Evolutionary conservation across 1,139 yeast genomes (phyloP), one percentile per base, ranked within the genome.

Genomic region (Entelexis paramagnoliae): DNA sequence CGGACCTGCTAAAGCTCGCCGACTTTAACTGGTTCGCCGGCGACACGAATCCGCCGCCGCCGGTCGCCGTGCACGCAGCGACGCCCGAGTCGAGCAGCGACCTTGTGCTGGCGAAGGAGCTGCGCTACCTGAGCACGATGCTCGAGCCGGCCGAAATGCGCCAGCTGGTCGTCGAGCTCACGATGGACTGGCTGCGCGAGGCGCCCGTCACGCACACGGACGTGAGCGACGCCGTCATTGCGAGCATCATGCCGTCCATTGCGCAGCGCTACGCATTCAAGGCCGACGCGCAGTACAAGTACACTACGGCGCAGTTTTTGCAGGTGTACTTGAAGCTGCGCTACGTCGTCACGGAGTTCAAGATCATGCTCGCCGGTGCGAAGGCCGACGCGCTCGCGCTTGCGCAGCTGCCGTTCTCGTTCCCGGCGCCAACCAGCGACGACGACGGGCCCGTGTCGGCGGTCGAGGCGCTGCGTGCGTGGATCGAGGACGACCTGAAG

Each of bases 221-320:
- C 43, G 49, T 59, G 46, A 55, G 59, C 53, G 61, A 59, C 39
- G 51, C 52, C 36, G 58, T 58, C 24, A 51, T 56, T 13, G 57
- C 56, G 32, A 46, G 57, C 42, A 51, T 58, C 14, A 51, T 49
- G 32, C 60, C 59, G 22, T 53, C 59, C 14, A 51, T 52, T 20
- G 59, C 58, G 11, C 54, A 54, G 41, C 46, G 50, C 16, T 49
- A 51, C 16, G 55, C 58, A 11, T 51, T 56, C 39, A 50, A 48
- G 50, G 56, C 58, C 14, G 60, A 58, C 39, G 59, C 60, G 10
- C 54, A 54, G 50, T 57, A 54, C 53, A 53, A 57, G 48, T 58
- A 58, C 49, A 55, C 58, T 19, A 56, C 60, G 11, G 55, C 60
- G 34, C 60, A 58, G 53, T 57, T 52, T 24, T 47, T 57, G 42